Evolutionary conservation across 208 protist species (phyloP).

Genomic region (Naegleria fowleri): DNA sequence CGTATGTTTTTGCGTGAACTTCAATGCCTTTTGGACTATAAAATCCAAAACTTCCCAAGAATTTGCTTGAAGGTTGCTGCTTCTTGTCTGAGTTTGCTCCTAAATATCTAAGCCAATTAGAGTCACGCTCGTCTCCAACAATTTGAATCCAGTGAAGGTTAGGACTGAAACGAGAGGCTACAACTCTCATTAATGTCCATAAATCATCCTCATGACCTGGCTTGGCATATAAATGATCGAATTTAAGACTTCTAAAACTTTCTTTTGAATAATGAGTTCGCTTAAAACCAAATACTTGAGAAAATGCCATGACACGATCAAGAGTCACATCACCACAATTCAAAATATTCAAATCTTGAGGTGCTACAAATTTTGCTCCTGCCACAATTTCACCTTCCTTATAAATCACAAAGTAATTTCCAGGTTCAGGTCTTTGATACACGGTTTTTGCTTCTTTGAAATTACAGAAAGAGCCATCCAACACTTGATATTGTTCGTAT

Average conservation of each 20-base stretch:
- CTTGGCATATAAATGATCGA: not conserved
- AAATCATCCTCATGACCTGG: not conserved
- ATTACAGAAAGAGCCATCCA: not conserved
- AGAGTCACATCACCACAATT: not conserved
- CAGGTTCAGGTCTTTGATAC: not conserved
- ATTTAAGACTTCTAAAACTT: not conserved
- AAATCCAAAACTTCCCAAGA: no score
- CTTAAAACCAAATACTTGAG: no score
- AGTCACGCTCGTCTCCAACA: not conserved
- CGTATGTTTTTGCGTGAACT: no score
- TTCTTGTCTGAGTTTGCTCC: not conserved
- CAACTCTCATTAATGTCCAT: not conserved
- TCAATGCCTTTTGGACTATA: no score
- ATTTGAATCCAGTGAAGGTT: not conserved
- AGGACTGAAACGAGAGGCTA: not conserved
- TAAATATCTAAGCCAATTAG: not conserved
- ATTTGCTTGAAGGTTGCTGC: no score
- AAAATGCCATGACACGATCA: not conserved
- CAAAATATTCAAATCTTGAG: not conserved
- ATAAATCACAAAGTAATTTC: not conserved
- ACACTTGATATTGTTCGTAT: not conserved
- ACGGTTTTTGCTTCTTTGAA: not conserved
- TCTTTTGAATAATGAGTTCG: not conserved
- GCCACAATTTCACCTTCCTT: not conserved
- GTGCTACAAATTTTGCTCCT: not conserved